Evolutionary conservation across 345 rosid genomes (phyloP).

Genomic region (Moricandia arvensis): DNA sequence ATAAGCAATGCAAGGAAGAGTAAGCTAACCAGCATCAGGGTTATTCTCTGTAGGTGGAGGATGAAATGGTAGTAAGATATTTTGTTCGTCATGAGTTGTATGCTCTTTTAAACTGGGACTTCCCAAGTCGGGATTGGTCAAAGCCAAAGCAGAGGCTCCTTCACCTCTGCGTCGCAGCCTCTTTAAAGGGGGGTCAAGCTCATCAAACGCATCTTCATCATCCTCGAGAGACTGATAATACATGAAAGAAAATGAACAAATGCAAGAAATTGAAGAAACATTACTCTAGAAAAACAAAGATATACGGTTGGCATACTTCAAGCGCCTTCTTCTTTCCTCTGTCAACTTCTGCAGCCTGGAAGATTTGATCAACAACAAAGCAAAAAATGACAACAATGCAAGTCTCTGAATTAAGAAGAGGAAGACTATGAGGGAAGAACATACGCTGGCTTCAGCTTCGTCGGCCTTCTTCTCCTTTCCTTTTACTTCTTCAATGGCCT

Average conservation of each 20-base stretch:
- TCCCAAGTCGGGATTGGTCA: constrained; percentile 26
- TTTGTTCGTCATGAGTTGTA: constrained; percentile 36
- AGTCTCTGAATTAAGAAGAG: background rate
- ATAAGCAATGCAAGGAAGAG: constrained; percentile 7
- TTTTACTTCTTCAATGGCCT: constrained; percentile 9
- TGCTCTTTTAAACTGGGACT: constrained; percentile 36
- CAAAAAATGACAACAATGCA: background rate
- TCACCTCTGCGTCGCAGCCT: constrained; percentile 57
- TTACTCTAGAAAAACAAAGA: background rate
- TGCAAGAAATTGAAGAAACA: constrained; percentile 9
- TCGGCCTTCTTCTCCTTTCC: constrained; percentile 16
- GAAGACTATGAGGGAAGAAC: constrained; percentile 1
- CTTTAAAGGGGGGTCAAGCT: constrained; percentile 69
- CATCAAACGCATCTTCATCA: constrained; percentile 30
- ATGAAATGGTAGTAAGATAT: constrained; percentile 21
- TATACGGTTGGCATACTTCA: constrained; percentile 38
- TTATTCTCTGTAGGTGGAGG: background rate
- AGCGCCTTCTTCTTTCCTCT: constrained; percentile 32
- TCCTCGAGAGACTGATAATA: constrained; percentile 17
- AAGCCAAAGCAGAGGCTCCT: constrained; percentile 42
- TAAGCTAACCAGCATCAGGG: constrained; percentile 4
- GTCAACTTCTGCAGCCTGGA: constrained; percentile 43
- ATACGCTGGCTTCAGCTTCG: constrained; percentile 24
- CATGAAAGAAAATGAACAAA: constrained; percentile 12
- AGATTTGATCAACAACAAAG: constrained; percentile 14